Base-by-base conservation (phyloP, 2,329 filamentous ascomycete species). In the Alternaria sp. region DNA sequence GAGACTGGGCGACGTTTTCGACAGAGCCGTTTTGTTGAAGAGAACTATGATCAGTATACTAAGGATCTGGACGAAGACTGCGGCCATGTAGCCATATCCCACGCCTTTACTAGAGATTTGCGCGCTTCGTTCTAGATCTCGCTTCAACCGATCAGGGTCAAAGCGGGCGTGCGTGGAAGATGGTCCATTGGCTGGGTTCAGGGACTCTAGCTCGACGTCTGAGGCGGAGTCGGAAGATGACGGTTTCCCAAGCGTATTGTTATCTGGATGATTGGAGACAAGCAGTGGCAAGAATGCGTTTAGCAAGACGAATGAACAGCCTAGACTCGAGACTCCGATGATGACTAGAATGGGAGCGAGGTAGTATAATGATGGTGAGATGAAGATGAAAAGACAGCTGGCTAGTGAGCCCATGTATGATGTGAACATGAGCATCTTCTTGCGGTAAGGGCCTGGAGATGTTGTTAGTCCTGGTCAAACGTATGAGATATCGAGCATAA, bases 271-370 rank as follows among this genome's bases (percentile, higher is more conserved):
- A 70, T 96, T 90, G 45, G 93, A 87, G 51, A 97, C 93, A 12
- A 97, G 85, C 3, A 97, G 84, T 0, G 95, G 95, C 21, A 98
- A 83, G 71, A 97, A 97, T 0, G 93, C 96, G 81, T 98, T 98
- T 23, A 97, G 84, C n/a, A 98, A 84, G 3, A 97, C 94, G 78
- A 97, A 97, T 0, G 93, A 97, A n/a, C 93, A 93, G 17, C 95
- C 95, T 70, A 97, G 93, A 43, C 92, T 93, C 1, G 92, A 94
- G 74, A 97, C 97, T 45, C 93, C 91, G 44, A 97, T 83, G 67
- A 97, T 91, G 26, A 93, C 93, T 44, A 97, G 84, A 4, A 97
- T 68, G 0, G 91, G 91, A 23, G 91, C 94, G 7, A 97, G 78
- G 4, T 96, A 80, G 76, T 96, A 97, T n/a, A 92, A 81, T 43